These are phyloP conservation scores for Trametes coccinea DNA, from an alignment of 768 basidiomycete genomes.

Conservation along the genomic window DNA sequence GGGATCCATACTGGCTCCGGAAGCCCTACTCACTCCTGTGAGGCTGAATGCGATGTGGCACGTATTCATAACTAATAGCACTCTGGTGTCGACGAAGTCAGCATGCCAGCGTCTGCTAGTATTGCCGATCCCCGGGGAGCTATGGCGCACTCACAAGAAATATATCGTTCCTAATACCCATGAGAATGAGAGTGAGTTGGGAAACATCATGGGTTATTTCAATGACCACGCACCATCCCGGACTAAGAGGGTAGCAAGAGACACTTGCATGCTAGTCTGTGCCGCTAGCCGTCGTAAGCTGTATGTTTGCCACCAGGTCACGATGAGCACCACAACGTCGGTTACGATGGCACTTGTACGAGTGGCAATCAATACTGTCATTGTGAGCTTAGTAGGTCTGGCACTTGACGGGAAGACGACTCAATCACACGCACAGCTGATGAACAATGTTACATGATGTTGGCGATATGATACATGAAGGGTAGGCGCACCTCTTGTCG, in stretches of 20 bases:
- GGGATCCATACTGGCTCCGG: too few species aligned
- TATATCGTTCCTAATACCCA: constrained; percentile 11
- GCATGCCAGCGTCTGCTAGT: not conserved
- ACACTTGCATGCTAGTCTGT: not conserved
- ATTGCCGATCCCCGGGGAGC: too few species aligned
- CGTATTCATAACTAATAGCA: not conserved
- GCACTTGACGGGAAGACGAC: too few species aligned
- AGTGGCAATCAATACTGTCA: not conserved
- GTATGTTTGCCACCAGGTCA: constrained; percentile 10
- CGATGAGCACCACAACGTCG: constrained; percentile 6
- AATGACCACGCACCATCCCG: constrained; percentile 9
- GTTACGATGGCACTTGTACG: constrained; percentile 2
- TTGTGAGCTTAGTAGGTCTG: not conserved
- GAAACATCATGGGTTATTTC: not conserved
- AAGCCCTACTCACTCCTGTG: not conserved
- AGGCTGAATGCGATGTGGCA: constrained; percentile 1
- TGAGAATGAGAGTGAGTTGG: not conserved
- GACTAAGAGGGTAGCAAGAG: not conserved
- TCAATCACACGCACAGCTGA: too few species aligned
- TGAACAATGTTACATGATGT: too few species aligned
- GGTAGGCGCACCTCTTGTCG: not conserved
- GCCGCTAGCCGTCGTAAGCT: not conserved
- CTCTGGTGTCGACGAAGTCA: not conserved
- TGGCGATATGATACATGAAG: too few species aligned
- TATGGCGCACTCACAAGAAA: constrained; percentile 6